Base-by-base conservation (phyloP, 192 early-diverging fungal species). In the Lunasporangiospora selenospora region DNA sequence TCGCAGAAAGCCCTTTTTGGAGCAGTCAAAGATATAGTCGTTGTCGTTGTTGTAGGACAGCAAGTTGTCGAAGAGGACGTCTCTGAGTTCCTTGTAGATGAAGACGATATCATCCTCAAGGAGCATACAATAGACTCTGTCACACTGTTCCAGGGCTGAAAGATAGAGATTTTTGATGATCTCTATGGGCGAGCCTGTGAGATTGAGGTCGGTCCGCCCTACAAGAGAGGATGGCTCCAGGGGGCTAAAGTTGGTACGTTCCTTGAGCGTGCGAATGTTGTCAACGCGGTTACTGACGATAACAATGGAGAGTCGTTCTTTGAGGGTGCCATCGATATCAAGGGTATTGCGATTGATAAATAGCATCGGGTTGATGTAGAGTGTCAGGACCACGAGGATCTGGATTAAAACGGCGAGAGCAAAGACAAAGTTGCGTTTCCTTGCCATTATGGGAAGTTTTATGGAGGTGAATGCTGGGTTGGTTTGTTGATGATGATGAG, bases 21-120 rank as follows among this genome's bases (percentile, higher is more conserved):
- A 56, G 40, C 53, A 56, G 31, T 56, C 53, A 56, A 56, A 56
- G 29, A 56, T 13, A 15, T 56, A 56, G 53, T 56, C 32, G 53
- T 56, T 56, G 53, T 56, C 53, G n/a, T 56, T 56, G 53, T 56
- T 56, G 53, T 42, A 56, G 15, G 53, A 56, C n/a, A 56, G 10
- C 40, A 56, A 26, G 39, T 56, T 56, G 12, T 56, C 53, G 18
- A 56, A 56, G 53, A 56, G 53, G 40, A 56, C 53, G 27, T 56
- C 53, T 40, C 31, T 42, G 16, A 31, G 26, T 5, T 56, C 53
- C 5, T 56, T 56, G 40, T 56, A 56, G 40, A 56, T 41, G 24
- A 56, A 56, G 29, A 56, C 53, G 15, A 56, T 27, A 27, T 56
- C 53, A 10, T 56, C 53, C 27, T 56, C 53, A 11, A 42, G 1